Conservation (phyloP, 2,329 filamentous ascomycete genomes). For the Dothistroma septosporum region DNA sequence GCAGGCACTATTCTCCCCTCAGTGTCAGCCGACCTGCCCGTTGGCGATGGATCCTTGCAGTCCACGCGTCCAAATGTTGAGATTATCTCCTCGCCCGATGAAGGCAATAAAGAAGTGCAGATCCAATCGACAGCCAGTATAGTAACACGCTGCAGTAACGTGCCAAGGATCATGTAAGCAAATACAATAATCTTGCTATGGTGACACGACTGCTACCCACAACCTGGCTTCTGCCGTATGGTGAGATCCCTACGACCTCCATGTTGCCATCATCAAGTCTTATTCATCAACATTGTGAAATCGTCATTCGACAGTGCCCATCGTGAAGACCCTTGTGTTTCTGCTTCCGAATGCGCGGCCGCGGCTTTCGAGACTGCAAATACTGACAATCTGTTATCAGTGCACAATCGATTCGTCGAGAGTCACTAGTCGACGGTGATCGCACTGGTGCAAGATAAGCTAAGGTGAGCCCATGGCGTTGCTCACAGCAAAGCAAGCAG, state of each 20-base stretch:
- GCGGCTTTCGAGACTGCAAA: not conserved
- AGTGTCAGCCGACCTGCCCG: too few species aligned
- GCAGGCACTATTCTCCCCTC: not conserved
- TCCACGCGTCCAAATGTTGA: not conserved
- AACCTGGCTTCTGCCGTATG: not conserved
- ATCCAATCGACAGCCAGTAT: not conserved
- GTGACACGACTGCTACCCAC: not conserved
- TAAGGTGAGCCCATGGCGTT: not conserved
- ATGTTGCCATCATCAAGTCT: not conserved
- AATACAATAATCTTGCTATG: not conserved
- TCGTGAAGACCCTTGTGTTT: not conserved
- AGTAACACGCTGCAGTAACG: too few species aligned
- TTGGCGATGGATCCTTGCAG: not conserved
- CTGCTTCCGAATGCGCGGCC: not conserved
- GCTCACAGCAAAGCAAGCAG: slow-evolving; percentile 1
- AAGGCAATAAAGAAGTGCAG: not conserved
- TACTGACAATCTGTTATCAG: not conserved
- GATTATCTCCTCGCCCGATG: not conserved
- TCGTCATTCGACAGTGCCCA: not conserved
- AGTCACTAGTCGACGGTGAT: too few species aligned
- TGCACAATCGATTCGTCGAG: too few species aligned
- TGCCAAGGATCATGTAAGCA: not conserved
- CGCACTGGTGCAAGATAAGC: too few species aligned
- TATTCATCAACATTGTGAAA: not conserved
- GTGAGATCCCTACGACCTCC: not conserved